Conservation (phyloP, 2,329 filamentous ascomycete genomes). For the Didymella segeticola region DNA sequence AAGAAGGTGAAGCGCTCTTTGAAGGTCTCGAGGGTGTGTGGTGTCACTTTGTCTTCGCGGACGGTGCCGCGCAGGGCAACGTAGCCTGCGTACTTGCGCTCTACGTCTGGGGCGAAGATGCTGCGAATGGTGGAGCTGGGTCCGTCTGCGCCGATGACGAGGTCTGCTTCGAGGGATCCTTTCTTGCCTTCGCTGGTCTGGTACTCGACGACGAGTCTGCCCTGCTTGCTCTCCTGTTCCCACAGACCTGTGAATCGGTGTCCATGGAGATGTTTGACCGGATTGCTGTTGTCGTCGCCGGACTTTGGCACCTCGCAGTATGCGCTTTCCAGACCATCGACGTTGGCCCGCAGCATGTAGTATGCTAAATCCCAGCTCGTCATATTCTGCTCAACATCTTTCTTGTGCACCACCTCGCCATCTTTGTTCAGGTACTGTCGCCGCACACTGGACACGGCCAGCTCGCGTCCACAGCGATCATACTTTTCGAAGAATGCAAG, state of each 20-base stretch:
- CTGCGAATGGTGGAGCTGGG: constrained; percentile 40
- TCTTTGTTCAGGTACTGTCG: constrained; percentile 39
- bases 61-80: constrained; percentile 43
- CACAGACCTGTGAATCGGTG: constrained; percentile 33
- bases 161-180: constrained; percentile 32
- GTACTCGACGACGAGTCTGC: constrained; percentile 27
- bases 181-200: constrained; percentile 23
- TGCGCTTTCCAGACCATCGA: constrained; percentile 37
- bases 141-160: constrained; percentile 42
- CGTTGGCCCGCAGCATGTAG: constrained; percentile 40
- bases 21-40: constrained; percentile 37
- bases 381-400: constrained; percentile 44
- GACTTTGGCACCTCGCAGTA: constrained; percentile 35
- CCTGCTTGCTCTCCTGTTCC: constrained; percentile 23
- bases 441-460: constrained; percentile 34
- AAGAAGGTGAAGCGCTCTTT: constrained; percentile 52
- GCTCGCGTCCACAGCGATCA: constrained; percentile 29
- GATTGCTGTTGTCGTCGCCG: constrained; percentile 14
- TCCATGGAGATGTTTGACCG: constrained; percentile 34
- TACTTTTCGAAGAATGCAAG: constrained; percentile 40
- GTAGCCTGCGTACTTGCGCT: constrained; percentile 43
- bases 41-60: constrained; percentile 30
- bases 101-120: constrained; percentile 26
- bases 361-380: constrained; percentile 47
- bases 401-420: constrained; percentile 36